Evolutionary conservation across 345 rosid genomes (phyloP), one percentile per base, ranked within the genome.

Genomic region (Litchi chinensis): DNA sequence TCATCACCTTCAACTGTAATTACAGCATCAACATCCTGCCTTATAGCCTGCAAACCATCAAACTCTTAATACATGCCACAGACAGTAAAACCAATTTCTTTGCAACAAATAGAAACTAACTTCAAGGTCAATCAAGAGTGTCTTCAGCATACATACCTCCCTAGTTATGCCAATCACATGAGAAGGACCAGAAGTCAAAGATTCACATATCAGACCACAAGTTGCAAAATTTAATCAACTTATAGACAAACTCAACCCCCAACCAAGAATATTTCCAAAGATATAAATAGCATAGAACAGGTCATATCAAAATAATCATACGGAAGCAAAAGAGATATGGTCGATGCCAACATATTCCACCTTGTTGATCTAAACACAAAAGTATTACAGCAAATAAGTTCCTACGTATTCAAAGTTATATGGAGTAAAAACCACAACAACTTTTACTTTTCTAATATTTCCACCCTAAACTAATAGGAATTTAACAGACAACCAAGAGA

Each of bases 1-100:
- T 98, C 98, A 85, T 96, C 99, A 32, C 99, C 99, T 83, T 98
- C 99, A 22, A 96, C 99, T 41, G 99, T 98, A 90, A 96, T 88
- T 74, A 96, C 98, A 77, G 98, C 98, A 84, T 94, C 95, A 48
- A 92, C 98, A 39, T 97, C 98, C 80, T 90, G 92, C 77, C 91
- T 86, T 75, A 96, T 96, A 62, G 98, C 97, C 99, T 94, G 83
- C 63, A 71, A 19, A 68, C 57, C 71, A 41, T 76, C 65, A 74
- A 10, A 70, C 68, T 79, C 39, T 63, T 52, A 77, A 73, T 28
- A 76, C 46, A 44, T 41, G 68, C 32, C 69, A 54, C 28, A 13
- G n/a, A 69, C 11, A 69, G 24, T 32, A 16, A 64, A 52, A 41
- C 18, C 41, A 46, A 74, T 66, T 26, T 37, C 26, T 43, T 76